A percentile compares a stretch with the other conserved stretches of the same genome.
Conservation (phyloP, 805 yeast species). For the Cyberlindnera misumaiensis region DNA sequence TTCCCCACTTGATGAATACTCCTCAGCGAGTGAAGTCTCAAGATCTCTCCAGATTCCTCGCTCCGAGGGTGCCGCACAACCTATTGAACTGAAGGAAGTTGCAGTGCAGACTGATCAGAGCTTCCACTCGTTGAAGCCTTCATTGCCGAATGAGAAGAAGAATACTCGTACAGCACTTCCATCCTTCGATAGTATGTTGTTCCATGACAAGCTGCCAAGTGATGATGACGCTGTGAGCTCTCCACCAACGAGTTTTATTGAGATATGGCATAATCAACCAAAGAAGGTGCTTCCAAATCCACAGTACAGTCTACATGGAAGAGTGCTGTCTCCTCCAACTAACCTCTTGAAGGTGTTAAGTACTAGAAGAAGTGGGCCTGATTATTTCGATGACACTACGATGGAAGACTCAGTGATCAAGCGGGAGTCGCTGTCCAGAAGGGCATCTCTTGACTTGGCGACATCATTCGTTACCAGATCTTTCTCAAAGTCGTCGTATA, state of each 20-base stretch:
- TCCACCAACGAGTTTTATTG: slow-evolving; percentile 20
- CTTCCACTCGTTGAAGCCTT: slow-evolving; percentile 6
- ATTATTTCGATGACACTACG: slow-evolving; percentile 7
- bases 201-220: slow-evolving; percentile 20
- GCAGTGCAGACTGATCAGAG: slow-evolving; percentile 4
- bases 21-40: too few species aligned
- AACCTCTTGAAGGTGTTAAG: slow-evolving; percentile 17
- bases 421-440: slow-evolving; percentile 4
- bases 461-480: slow-evolving; percentile 21
- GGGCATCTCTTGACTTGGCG: slow-evolving; percentile 6
- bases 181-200: slow-evolving; percentile 17
- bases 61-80: too few species aligned
- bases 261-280: slow-evolving; percentile 26
- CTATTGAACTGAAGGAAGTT: neutral
- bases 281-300: slow-evolving; percentile 19
- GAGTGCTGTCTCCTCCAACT: slow-evolving; percentile 18
- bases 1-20: too few species aligned
- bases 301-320: slow-evolving; percentile 14
- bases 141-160: slow-evolving; percentile 1
- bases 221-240: slow-evolving; percentile 1
- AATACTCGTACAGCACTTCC: slow-evolving; percentile 8
- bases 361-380: slow-evolving; percentile 13
- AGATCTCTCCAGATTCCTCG: too few species aligned
- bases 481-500: slow-evolving; percentile 17
- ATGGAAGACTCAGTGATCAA: slow-evolving; percentile 2